phyloP scores from a whole-genome alignment of 768 basidiomycete species.

The Vishniacozyma victoriae region DNA sequence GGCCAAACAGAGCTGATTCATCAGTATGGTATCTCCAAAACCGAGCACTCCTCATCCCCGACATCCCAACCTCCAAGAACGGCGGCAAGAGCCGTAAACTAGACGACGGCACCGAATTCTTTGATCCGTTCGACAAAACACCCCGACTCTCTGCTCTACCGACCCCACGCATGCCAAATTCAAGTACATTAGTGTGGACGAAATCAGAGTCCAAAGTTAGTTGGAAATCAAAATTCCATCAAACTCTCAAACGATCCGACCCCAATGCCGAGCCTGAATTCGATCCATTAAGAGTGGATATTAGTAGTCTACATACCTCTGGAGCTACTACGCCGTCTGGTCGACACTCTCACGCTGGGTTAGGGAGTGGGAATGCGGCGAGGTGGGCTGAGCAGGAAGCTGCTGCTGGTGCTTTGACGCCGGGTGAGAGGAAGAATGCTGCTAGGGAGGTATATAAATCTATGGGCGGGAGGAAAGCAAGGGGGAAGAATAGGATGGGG shows the following conservation, averaged over 20 bases:
- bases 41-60: slow-evolving; percentile 75
- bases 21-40: slow-evolving; percentile 95
- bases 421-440: slow-evolving; percentile 65
- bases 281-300: slow-evolving; percentile 31
- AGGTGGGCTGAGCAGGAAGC: slow-evolving; percentile 25
- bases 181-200: slow-evolving; percentile 64
- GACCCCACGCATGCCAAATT: slow-evolving; percentile 32
- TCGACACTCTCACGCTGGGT: slow-evolving; percentile 27
- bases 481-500: slow-evolving; percentile 68
- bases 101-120: slow-evolving; percentile 23
- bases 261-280: slow-evolving; percentile 28
- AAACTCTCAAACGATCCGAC: slow-evolving; percentile 36
- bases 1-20: background rate
- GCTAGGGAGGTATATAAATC: slow-evolving; percentile 91
- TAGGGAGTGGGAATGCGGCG: slow-evolving; percentile 30
- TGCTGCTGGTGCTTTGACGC: slow-evolving; percentile 49
- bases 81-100: slow-evolving; percentile 28
- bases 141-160: slow-evolving; percentile 37
- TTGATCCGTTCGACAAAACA: slow-evolving; percentile 45
- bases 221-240: slow-evolving; percentile 57
- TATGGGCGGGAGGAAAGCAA: slow-evolving; percentile 74
- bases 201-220: slow-evolving; percentile 89
- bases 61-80: slow-evolving; percentile 56
- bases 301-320: slow-evolving; percentile 24
- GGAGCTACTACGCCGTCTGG: slow-evolving; percentile 27